Evolutionary conservation across 345 rosid species (phyloP).

Genomic region (Ricinus communis): DNA sequence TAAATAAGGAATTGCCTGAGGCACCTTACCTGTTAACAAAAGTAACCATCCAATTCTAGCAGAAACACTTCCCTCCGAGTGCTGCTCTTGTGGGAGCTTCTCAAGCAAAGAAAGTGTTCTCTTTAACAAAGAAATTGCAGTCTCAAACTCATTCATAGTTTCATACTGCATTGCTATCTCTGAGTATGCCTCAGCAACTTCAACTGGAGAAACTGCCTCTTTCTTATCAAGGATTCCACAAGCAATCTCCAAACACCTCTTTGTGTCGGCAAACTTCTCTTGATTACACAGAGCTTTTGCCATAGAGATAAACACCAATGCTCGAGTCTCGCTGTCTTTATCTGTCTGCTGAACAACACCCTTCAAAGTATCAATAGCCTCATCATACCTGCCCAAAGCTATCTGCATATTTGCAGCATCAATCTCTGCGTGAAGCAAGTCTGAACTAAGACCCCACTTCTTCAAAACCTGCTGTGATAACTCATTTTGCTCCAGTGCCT

Average conservation of each 20-base stretch:
- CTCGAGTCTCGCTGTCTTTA: slow-evolving; percentile 70
- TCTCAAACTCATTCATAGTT: slow-evolving; percentile 79
- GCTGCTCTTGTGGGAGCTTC: slow-evolving; percentile 85
- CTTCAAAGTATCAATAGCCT: slow-evolving; percentile 68
- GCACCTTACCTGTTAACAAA: slow-evolving; percentile 74
- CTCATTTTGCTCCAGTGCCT: slow-evolving; percentile 83
- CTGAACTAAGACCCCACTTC: slow-evolving; percentile 78
- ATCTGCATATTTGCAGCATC: slow-evolving; percentile 92
- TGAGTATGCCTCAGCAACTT: slow-evolving; percentile 86
- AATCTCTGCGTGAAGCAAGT: slow-evolving; percentile 70
- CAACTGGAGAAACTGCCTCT: slow-evolving; percentile 57
- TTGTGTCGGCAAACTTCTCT: slow-evolving; percentile 65
- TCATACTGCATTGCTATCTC: slow-evolving; percentile 93
- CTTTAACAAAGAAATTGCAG: slow-evolving; percentile 69
- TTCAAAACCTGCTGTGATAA: slow-evolving; percentile 70
- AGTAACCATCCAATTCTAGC: slow-evolving; percentile 96
- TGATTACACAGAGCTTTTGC: slow-evolving; percentile 70
- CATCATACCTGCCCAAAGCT: slow-evolving; percentile 74
- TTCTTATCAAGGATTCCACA: slow-evolving; percentile 77
- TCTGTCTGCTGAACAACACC: slow-evolving; percentile 65
- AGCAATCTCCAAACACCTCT: slow-evolving; percentile 77
- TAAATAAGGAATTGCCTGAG: slow-evolving; percentile 80
- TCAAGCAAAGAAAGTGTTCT: slow-evolving; percentile 73
- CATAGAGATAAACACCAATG: slow-evolving; percentile 76
- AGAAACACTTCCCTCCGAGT: slow-evolving; percentile 78